Conservation (phyloP, 1,284 basidiomycete species). For the Melampsora larici-populina region DNA sequence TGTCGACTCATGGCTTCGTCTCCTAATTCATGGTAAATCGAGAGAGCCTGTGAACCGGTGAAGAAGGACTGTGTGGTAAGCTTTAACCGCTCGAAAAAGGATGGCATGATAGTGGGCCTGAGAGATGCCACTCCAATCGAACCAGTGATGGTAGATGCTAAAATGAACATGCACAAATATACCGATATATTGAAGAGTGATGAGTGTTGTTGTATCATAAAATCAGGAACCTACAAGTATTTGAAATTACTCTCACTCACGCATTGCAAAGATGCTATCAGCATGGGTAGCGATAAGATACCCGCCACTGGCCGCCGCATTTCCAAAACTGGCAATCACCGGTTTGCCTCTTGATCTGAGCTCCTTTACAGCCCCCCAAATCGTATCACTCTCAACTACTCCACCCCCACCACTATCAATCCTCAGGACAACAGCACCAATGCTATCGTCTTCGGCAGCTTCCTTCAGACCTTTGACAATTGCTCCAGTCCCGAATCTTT, state of each 20-base stretch:
- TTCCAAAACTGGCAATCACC: conserved; percentile 56
- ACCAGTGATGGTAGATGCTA: conserved; percentile 56
- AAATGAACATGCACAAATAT: background rate
- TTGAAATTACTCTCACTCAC: conserved; percentile 8
- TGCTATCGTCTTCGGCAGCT: conserved; percentile 54
- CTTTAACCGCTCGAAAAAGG: conserved; percentile 55
- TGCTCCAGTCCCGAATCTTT: conserved; percentile 51
- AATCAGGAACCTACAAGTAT: conserved; percentile 46
- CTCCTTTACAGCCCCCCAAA: conserved; percentile 55
- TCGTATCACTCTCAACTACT: conserved; percentile 55
- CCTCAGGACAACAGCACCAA: conserved; percentile 55
- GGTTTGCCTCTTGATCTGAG: conserved; percentile 53
- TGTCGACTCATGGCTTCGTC: conserved; percentile 52
- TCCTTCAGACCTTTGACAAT: conserved; percentile 55
- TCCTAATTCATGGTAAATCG: conserved; percentile 52
- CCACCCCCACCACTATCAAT: conserved; percentile 57
- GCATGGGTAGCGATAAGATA: conserved; percentile 53
- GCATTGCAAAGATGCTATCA: conserved; percentile 52
- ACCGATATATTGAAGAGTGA: background rate
- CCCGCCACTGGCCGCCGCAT: conserved; percentile 55
- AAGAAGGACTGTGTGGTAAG: conserved; percentile 55
- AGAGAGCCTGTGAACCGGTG: conserved; percentile 53
- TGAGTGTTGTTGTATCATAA: conserved; percentile 41
- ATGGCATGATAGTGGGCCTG: conserved; percentile 55
- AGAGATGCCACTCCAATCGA: conserved; percentile 55